A percentile compares a stretch with the other conserved stretches of the same genome.
These are phyloP conservation scores for Saccharata proteae DNA, from an alignment of 2,329 filamentous ascomycete species.

Conservation along the genomic window DNA sequence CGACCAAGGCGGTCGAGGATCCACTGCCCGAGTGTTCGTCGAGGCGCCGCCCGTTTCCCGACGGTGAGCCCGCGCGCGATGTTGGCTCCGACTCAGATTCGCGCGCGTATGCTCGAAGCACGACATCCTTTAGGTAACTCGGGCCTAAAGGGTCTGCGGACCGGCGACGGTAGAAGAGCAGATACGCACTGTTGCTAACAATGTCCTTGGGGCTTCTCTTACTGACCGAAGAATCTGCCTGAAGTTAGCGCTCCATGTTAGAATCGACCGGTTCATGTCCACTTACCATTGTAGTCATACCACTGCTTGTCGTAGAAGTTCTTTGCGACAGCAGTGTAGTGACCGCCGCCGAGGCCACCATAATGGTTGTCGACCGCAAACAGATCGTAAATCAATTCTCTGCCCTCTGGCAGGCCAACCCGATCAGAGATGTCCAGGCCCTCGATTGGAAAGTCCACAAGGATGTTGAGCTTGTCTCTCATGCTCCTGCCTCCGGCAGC, in stretches of 20 bases:
- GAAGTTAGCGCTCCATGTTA: slow-evolving; percentile 38
- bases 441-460: slow-evolving; percentile 84
- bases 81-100: slow-evolving; percentile 28
- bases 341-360: slow-evolving; percentile 82
- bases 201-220: slow-evolving; percentile 49
- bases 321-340: slow-evolving; percentile 90
- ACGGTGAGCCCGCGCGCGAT: slow-evolving; percentile 31
- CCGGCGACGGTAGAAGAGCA: slow-evolving; percentile 89
- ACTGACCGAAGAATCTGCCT: slow-evolving; percentile 60
- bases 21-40: slow-evolving; percentile 78
- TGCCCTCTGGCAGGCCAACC: slow-evolving; percentile 69
- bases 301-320: slow-evolving; percentile 82
- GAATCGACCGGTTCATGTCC: neutral
- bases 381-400: slow-evolving; percentile 77
- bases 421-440: slow-evolving; percentile 70
- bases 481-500: slow-evolving; percentile 71
- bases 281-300: slow-evolving; percentile 93
- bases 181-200: slow-evolving; percentile 69
- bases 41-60: slow-evolving; percentile 83
- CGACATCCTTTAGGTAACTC: slow-evolving; percentile 57
- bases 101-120: slow-evolving; percentile 49
- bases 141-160: slow-evolving; percentile 70
- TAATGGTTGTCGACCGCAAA: slow-evolving; percentile 96
- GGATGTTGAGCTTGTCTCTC: slow-evolving; percentile 80
- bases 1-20: slow-evolving; percentile 78